Conservation (phyloP, 75 land plant genomes). For the Pinus tabuliformis region DNA sequence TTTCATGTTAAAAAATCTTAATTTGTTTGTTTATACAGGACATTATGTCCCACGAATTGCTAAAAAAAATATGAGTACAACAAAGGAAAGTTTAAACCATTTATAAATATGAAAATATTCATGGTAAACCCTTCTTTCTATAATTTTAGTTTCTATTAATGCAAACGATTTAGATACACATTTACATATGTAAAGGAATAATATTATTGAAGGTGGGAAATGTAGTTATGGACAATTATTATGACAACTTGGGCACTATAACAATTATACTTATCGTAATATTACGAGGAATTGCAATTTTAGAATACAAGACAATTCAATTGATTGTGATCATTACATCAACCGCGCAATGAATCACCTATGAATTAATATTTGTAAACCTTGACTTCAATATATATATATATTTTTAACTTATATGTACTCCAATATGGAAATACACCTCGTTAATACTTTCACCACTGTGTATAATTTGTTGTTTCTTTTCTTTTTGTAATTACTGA, state of each 20-base stretch:
- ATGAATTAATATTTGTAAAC: neutral
- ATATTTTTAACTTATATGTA: too few relatives aligned
- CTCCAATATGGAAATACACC: too few relatives aligned
- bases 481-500: constrained; percentile 6
- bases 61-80: constrained; percentile 27
- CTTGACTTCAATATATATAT: constrained; percentile 11
- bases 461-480: neutral
- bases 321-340: constrained; percentile 9
- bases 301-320: constrained; percentile 11
- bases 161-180: neutral
- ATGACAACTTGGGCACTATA: constrained; percentile 57
- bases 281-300: constrained; percentile 26
- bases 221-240: constrained; percentile 65
- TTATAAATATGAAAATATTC: constrained; percentile 45
- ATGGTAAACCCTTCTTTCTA: constrained; percentile 19
- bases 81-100: constrained; percentile 2
- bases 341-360: constrained; percentile 12
- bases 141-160: neutral
- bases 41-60: constrained; percentile 41
- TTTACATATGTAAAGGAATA: constrained; percentile 10
- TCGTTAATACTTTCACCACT: neutral
- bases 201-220: constrained; percentile 62
- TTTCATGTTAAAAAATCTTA: neutral
- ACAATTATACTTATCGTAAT: constrained; percentile 21
- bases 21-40: constrained; percentile 7